A percentile compares a stretch with the other conserved stretches of the same genome.
These are phyloP conservation scores for Plantago ovata DNA, from an alignment of 257 asterid species.

Conservation along the genomic window DNA sequence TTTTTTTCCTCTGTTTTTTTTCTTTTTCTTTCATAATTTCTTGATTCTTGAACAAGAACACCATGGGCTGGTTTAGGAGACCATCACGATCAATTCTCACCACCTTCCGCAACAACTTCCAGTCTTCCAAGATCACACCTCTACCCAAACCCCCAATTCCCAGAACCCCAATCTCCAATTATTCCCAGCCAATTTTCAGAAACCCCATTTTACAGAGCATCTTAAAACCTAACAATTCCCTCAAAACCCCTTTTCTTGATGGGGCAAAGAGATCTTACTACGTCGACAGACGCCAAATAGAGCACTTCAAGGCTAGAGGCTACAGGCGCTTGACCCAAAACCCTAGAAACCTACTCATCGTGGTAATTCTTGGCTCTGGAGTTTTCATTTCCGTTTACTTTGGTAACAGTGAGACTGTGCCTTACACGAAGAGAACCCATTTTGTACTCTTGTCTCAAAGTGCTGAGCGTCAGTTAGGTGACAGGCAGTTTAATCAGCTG, in stretches of 20 bases:
- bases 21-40: not conserved
- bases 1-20: no score
- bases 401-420: conserved; percentile 83
- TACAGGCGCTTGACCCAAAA: conserved; percentile 57
- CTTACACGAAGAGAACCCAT: conserved; percentile 81
- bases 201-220: conserved; percentile 33
- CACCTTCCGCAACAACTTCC: conserved; percentile 31
- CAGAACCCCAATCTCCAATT: conserved; percentile 17
- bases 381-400: conserved; percentile 54
- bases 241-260: conserved; percentile 36
- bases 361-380: conserved; percentile 60
- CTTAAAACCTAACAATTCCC: conserved; percentile 21
- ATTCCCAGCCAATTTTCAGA: conserved; percentile 37
- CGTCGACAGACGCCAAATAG: conserved; percentile 47
- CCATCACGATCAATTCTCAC: conserved; percentile 38
- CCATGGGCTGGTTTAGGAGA: conserved; percentile 72
- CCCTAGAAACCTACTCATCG: conserved; percentile 40
- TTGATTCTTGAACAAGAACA: conserved; percentile 8
- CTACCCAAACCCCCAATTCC: conserved; percentile 7
- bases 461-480: conserved; percentile 64
- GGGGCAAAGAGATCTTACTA: conserved; percentile 74
- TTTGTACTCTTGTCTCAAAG: conserved; percentile 64
- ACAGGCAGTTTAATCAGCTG: conserved; percentile 48
- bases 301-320: conserved; percentile 76
- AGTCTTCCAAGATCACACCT: conserved; percentile 7